phyloP scores from a whole-genome alignment of 768 basidiomycete genomes.

The Goffeauzyma gilvescens region DNA sequence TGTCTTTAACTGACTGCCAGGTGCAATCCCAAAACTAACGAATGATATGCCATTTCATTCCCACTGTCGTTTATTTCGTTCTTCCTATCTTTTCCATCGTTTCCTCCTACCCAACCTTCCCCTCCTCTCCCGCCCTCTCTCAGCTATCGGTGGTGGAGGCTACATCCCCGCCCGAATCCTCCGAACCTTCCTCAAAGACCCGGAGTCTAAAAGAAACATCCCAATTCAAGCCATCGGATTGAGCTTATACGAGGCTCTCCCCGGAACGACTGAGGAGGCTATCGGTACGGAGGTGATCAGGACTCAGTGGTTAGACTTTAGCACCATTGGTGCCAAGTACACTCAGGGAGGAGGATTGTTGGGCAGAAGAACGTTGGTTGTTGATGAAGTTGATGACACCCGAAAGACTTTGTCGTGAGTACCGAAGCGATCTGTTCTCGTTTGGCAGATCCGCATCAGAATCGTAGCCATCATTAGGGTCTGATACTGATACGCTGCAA shows the following conservation, averaged over 20 bases:
- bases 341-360: constrained; percentile 38
- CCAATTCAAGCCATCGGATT: constrained; percentile 93
- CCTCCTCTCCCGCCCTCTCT: constrained; percentile 6
- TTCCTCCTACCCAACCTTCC: background rate
- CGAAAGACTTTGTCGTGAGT: constrained; percentile 62
- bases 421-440: no score
- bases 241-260: constrained; percentile 78
- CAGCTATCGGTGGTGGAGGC: constrained; percentile 40
- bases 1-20: background rate
- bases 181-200: constrained; percentile 66
- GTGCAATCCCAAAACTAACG: no score
- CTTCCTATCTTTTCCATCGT: background rate
- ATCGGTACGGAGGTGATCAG: constrained; percentile 52
- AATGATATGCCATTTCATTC: no score
- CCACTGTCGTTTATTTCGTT: no score
- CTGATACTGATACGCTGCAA: background rate
- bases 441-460: no score
- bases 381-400: constrained; percentile 39
- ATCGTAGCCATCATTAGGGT: no score
- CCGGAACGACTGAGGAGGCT: constrained; percentile 37
- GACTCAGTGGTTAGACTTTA: constrained; percentile 71
- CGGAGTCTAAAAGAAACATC: constrained; percentile 41
- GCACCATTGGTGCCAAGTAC: constrained; percentile 12
- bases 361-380: constrained; percentile 62
- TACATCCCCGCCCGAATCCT: constrained; percentile 91